Conservation (phyloP, 176 grass and related monocot genomes). For the Typha latifolia region DNA sequence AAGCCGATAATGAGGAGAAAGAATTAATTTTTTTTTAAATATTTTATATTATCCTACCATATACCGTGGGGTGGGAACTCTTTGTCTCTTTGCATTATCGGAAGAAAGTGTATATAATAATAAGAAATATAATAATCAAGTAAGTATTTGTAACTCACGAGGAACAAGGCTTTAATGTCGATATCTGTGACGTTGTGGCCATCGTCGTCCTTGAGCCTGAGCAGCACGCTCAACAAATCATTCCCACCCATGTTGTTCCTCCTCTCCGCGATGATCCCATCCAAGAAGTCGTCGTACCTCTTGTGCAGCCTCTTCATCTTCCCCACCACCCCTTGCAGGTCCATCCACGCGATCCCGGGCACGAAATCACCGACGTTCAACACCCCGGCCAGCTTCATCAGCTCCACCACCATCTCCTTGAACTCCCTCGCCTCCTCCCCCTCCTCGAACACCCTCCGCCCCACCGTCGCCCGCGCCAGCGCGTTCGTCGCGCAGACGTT, state of each 20-base stretch:
- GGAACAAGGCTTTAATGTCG: constrained; percentile 28
- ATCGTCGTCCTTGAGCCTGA: background rate
- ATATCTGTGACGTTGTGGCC: constrained; percentile 15
- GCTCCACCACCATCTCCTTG: constrained; percentile 53
- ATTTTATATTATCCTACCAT: too few relatives aligned
- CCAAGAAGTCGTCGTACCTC: constrained; percentile 47
- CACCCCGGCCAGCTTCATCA: constrained; percentile 43
- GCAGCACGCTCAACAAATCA: constrained; percentile 22
- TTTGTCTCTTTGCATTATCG: too few relatives aligned
- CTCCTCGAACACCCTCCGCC: constrained; percentile 35
- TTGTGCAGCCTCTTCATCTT: constrained; percentile 57
- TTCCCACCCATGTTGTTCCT: background rate
- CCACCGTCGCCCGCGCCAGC: constrained; percentile 40
- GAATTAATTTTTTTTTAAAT: too few relatives aligned
- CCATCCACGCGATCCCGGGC: constrained; percentile 38
- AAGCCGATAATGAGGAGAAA: too few relatives aligned
- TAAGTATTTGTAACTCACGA: constrained; percentile 6
- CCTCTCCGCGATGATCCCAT: constrained; percentile 35
- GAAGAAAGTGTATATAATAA: too few relatives aligned
- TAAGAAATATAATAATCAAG: too few relatives aligned
- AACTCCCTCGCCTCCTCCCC: constrained; percentile 36
- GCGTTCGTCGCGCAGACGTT: constrained; percentile 65
- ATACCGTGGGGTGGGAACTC: too few relatives aligned
- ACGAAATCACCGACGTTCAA: constrained; percentile 61
- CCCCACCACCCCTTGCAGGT: constrained; percentile 40